Evolutionary conservation across 2,329 filamentous ascomycete species (phyloP), one percentile per base, ranked within the genome.

Genomic region (Camptophora hylomeconis): DNA sequence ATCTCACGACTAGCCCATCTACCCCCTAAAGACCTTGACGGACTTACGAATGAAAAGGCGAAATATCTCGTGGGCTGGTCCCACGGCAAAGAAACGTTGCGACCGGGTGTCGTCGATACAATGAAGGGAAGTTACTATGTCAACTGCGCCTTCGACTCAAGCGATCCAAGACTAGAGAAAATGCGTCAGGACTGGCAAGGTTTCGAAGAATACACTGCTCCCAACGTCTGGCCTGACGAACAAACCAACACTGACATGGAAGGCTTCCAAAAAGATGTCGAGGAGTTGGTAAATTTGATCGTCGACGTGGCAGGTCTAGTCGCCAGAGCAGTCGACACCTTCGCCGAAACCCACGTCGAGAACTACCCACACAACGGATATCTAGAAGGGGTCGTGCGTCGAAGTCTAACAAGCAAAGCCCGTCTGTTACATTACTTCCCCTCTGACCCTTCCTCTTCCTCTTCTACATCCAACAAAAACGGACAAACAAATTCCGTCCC

Each of bases 401-500:
- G 74, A 0, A 93, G 83, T 26, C 76, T 75, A 18, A 92, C 80
- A 1, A 93, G 83, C 20, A 95, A 98, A 56, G 89, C 89, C 2
- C 67, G 89, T 8, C 63, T 98, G 16, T 60, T 95, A 44, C 89
- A 98, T 58, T 98, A 98, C 56, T 95, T 86, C 45, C 87, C 87
- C 1, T 36, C 42, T 0, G 29, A 37, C 4, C 20, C 28, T 3
- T 17, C 9, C 9, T 10, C 5, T 7, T n/a, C n/a, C n/a, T n/a
- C n/a, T n/a, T n/a, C 17, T 19, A 7, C 9, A 20, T 14, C 27
- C 8, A 8, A 12, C 17, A 13, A n/a, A 30, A 24, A 26, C 17
- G 20, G 36, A 33, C 5, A 28, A 30, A 29, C 34, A 22, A 25
- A 22, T 24, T 13, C 11, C 22, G 18, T 14, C 24, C 24, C 16